These are phyloP conservation scores for Chimonanthus salicifolius DNA, from an alignment of 164 flowering plant species.

Conservation along the genomic window DNA sequence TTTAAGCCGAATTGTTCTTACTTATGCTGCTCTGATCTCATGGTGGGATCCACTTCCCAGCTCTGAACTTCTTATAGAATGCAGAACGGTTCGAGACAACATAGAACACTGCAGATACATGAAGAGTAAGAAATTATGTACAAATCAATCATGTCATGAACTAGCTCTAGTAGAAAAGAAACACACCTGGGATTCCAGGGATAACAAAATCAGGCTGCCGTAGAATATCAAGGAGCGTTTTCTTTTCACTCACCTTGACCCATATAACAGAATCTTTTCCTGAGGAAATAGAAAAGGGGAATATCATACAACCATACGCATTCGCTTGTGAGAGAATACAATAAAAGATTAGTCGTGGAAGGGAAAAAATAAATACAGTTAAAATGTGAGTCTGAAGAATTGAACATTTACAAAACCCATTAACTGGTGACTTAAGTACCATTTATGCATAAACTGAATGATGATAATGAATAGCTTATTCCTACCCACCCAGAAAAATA, in stretches of 20 bases:
- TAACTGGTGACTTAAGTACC: too few relatives aligned
- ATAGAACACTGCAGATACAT: constrained; percentile 61
- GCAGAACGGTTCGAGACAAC: constrained; percentile 66
- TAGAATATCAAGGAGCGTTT: constrained; percentile 59
- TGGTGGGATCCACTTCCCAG: constrained; percentile 68
- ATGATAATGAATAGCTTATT: too few relatives aligned
- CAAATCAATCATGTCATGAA: neutral
- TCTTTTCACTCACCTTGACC: constrained; percentile 72
- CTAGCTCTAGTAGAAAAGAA: neutral
- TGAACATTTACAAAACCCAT: too few relatives aligned
- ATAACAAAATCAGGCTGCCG: constrained; percentile 53
- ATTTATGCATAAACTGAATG: too few relatives aligned
- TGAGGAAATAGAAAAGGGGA: constrained; percentile 8
- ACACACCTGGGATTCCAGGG: constrained; percentile 82
- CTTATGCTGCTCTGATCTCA: constrained; percentile 13
- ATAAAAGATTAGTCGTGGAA: neutral
- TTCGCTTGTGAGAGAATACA: neutral
- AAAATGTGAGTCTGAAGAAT: neutral
- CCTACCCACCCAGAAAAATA: too few relatives aligned
- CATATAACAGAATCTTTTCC: constrained; percentile 41
- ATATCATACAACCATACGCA: neutral
- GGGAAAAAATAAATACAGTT: too few relatives aligned
- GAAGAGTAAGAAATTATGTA: neutral
- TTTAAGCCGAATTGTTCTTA: neutral
- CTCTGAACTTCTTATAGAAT: constrained; percentile 70